Percentiles rank a stretch among this genome's conserved stretches.
These are phyloP conservation scores for Meredithiella fracta DNA, from an alignment of 2,329 filamentous ascomycete genomes.

Conservation along the genomic window DNA sequence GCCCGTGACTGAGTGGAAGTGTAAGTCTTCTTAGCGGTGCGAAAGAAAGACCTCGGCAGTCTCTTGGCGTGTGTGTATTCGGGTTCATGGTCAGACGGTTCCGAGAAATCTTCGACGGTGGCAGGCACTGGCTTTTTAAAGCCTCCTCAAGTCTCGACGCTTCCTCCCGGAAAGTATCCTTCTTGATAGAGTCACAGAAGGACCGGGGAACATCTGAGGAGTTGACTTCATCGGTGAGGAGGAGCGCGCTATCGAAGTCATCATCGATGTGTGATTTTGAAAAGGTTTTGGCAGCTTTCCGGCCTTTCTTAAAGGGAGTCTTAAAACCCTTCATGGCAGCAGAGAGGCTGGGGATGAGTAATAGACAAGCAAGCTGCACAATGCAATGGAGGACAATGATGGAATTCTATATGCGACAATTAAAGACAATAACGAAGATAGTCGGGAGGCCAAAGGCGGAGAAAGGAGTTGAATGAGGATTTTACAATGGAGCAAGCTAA, in stretches of 20 bases:
- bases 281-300: neutral
- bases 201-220: slow-evolving; percentile 1
- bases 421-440: too few species aligned
- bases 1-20: slow-evolving; percentile 11
- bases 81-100: slow-evolving; percentile 8
- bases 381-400: too few species aligned
- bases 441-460: too few species aligned
- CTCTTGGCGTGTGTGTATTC: slow-evolving; percentile 5
- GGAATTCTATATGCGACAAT: too few species aligned
- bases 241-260: slow-evolving; percentile 8
- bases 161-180: neutral
- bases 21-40: slow-evolving; percentile 8
- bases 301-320: slow-evolving; percentile 14
- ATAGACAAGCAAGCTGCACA: neutral
- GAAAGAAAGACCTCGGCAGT: slow-evolving; percentile 1
- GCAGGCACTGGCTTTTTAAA: neutral
- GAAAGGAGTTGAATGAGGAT: too few species aligned
- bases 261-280: neutral
- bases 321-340: slow-evolving; percentile 13
- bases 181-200: neutral
- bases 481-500: too few species aligned
- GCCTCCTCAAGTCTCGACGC: neutral
- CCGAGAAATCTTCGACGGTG: slow-evolving; percentile 6
- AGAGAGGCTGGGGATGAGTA: neutral
- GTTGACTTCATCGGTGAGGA: neutral